Evolutionary conservation across 257 asterid genomes (phyloP), one percentile per base, ranked within the genome.

Genomic region (Ophiorrhiza pumila): DNA sequence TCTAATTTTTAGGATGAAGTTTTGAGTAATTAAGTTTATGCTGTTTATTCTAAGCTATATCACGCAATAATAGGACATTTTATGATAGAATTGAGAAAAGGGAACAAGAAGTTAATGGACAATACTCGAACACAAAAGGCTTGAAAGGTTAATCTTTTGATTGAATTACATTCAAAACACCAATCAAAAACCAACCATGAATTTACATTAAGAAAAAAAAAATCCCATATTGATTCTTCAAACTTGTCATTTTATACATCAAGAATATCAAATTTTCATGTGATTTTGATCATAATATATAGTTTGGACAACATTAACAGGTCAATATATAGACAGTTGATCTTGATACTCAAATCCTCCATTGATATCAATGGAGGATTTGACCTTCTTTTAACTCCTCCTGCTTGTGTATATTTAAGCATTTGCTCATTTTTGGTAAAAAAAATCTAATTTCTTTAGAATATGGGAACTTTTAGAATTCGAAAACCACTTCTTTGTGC

Each of bases 401-500:
- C n/a, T n/a, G n/a, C n/a, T 6, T 7, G 5, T 52, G 2, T 27
- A 2, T 1, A n/a, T 4, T 14, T 20, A 37, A 11, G 20, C 3
- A 4, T 17, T 27, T 49, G 15, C 32, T 15, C 5, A 31, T 35
- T 71, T 11, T 41, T 17, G 35, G 32, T 71, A 23, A 1, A 43
- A n/a, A 23, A 71, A 27, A 22, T 0, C 4, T 35, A 52, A 49
- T 13, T 0, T 27, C 62, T 65, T 3, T 41, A 31, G 63, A 65
- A 29, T 53, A 27, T n/a, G 22, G 73, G 59, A 35, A 25, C 61
- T n/a, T 46, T 22, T 32, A 72, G 56, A 58, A 17, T 9, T 47
- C 25, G 50, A 56, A 12, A 60, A 27, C 47, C 4, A 45, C 1
- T 77, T 50, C 71, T 76, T 75, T 59, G 60, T 71, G 72, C 63